phyloP scores from a whole-genome alignment of 2,329 filamentous ascomycete species.

The Tricladium varicosporioides region DNA sequence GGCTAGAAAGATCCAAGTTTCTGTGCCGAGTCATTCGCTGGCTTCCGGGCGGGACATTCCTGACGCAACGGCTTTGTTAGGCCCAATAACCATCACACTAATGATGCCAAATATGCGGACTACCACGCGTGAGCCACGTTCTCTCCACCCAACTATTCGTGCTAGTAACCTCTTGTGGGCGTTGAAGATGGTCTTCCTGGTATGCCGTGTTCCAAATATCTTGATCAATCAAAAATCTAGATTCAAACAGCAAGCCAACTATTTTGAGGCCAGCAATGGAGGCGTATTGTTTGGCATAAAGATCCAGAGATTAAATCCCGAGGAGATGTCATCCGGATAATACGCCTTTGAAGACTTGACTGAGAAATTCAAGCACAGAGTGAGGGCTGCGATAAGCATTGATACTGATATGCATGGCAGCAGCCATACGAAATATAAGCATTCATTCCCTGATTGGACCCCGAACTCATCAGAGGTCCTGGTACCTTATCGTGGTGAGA shows the following conservation, averaged over 20 bases:
- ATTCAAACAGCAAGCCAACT: not conserved
- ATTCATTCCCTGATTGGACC: not conserved
- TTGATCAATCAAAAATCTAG: not conserved
- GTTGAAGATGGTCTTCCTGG: not conserved
- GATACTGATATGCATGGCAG: not conserved
- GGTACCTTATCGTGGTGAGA: no score
- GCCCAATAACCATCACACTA: not conserved
- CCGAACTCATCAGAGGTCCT: not conserved
- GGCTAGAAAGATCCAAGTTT: no score
- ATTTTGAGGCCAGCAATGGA: not conserved
- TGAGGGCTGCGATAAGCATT: not conserved
- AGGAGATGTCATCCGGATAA: not conserved
- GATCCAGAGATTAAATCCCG: not conserved
- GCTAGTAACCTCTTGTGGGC: no score
- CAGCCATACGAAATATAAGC: not conserved
- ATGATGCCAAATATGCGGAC: not conserved
- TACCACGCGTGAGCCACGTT: slow-evolving; percentile 7
- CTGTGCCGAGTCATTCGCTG: no score
- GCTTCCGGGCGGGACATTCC: not conserved
- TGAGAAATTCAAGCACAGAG: no score
- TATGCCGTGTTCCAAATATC: not conserved
- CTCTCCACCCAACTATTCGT: not conserved
- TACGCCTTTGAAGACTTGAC: not conserved
- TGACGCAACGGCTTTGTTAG: not conserved
- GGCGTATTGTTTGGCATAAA: not conserved